A percentile compares a stretch with the other conserved stretches of the same genome.
Conservation (phyloP, 257 asterid genomes). For the Eucommia ulmoides region DNA sequence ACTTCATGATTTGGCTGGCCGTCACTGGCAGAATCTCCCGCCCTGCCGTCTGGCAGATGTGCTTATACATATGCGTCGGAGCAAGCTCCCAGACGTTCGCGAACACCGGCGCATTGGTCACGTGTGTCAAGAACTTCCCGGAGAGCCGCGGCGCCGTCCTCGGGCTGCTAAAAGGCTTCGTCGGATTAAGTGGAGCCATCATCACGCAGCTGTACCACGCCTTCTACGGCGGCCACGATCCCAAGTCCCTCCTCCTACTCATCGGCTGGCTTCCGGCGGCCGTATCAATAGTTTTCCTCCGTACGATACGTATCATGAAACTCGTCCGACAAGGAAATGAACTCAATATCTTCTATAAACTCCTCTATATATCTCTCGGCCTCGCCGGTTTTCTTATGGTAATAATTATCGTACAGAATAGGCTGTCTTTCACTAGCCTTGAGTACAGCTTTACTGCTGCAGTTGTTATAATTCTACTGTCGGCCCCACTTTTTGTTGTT, state of each 20-base stretch:
- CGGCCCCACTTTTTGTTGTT: slow-evolving; percentile 20
- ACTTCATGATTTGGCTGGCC: slow-evolving; percentile 63
- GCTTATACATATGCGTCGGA: slow-evolving; percentile 45
- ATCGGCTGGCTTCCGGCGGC: slow-evolving; percentile 59
- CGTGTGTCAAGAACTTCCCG: slow-evolving; percentile 62
- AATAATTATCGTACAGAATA: slow-evolving; percentile 27
- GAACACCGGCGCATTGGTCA: slow-evolving; percentile 48
- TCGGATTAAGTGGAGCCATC: slow-evolving; percentile 62
- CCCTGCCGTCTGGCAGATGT: slow-evolving; percentile 54
- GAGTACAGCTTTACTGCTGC: slow-evolving; percentile 26
- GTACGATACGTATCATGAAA: slow-evolving; percentile 28
- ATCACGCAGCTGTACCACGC: slow-evolving; percentile 43
- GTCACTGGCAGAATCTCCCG: slow-evolving; percentile 22
- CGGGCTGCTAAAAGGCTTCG: slow-evolving; percentile 46
- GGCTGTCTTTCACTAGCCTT: slow-evolving; percentile 11
- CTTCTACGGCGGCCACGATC: slow-evolving; percentile 32
- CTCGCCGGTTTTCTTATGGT: slow-evolving; percentile 43
- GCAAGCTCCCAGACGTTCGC: slow-evolving; percentile 55
- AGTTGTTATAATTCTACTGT: slow-evolving; percentile 23
- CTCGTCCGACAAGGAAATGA: slow-evolving; percentile 25
- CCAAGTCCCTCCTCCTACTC: slow-evolving; percentile 30
- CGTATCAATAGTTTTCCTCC: slow-evolving; percentile 28
- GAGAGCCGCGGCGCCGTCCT: slow-evolving; percentile 46
- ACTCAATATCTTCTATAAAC: slow-evolving; percentile 28
- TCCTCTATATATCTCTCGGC: slow-evolving; percentile 29